Base-by-base conservation (phyloP, 2,329 filamentous ascomycete species). In the Bipolaris victoriae region DNA sequence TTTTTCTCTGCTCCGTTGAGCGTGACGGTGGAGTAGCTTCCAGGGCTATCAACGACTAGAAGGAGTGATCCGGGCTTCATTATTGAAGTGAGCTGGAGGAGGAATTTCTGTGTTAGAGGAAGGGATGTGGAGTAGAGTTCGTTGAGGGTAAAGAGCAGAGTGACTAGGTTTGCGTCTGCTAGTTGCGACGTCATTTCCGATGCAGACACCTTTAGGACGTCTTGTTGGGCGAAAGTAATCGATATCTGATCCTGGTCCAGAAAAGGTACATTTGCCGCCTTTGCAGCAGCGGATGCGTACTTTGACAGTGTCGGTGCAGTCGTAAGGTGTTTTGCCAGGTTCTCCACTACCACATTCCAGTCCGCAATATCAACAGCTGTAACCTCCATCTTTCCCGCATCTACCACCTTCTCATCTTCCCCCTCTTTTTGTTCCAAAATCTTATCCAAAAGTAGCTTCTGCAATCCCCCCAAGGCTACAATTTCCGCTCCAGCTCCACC, bases 141-240 rank as follows among this genome's bases (percentile, higher is more conserved):
- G 75, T 98, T 98, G 45, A 98, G 84, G 0, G 94, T 97, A 81
- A 98, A 99, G 78, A 98, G 86, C 11, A 98, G 79, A 0, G 93
- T 97, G 13, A 96, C 81, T 0, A 97, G 64, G 31, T 76, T 63
- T 1, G 74, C 70, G 7, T 63, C 61, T 13, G 66, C 33, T 5
- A 78, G 65, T 6, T 77, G 36, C 0, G 64, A 55, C 5, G 63
- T 50, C 1, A 85, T 62, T 2, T 76, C 69, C 1, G 71, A 60
- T 3, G 78, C 69, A 0, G 77, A 65, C 9, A 79, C 66, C 2
- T 70, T 68, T 1, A 88, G 77, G 3, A 86, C 71, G 66, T 88
- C 84, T 26, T 78, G 66, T 52, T 84, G 81, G 15, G 75, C 71
- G 60, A 86, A 86, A 0, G 64, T 58, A 7, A 82, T 71, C 0